These are phyloP conservation scores for Yamadazyma spencermartinsiae DNA, from an alignment of 1,139 yeast genomes.

Conservation along the genomic window DNA sequence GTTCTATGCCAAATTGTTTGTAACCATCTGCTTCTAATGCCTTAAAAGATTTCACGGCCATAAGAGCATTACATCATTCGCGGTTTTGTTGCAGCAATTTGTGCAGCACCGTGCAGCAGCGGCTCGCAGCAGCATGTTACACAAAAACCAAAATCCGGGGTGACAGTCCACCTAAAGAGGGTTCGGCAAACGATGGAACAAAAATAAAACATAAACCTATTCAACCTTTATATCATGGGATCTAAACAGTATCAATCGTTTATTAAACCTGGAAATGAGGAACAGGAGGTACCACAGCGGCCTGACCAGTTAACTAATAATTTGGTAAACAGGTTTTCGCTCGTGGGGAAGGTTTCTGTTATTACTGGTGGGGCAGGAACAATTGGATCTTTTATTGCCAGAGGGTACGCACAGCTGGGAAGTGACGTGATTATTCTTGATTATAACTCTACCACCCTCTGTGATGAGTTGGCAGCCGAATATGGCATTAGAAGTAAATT, in stretches of 20 bases:
- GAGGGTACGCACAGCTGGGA: conserved; percentile 80
- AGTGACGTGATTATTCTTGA: conserved; percentile 64
- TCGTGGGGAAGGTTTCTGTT: conserved; percentile 74
- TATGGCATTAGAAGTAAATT: conserved; percentile 60
- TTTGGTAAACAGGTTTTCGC: conserved; percentile 48
- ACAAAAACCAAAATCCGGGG: no score
- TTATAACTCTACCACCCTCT: conserved; percentile 31
- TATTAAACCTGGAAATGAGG: conserved; percentile 16
- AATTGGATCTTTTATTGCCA: conserved; percentile 77
- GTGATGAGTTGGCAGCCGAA: conserved; percentile 49
- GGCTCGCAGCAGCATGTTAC: no score
- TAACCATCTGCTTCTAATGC: no score
- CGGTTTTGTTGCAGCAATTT: no score
- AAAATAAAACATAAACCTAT: no score
- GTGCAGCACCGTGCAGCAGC: no score
- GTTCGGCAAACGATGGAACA: no score
- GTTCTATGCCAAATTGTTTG: no score
- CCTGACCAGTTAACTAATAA: conserved; percentile 20
- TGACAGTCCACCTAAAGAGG: no score
- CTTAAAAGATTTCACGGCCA: no score
- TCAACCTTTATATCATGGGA: no score
- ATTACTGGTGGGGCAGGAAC: conserved; percentile 81
- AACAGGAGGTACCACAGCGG: conserved; percentile 21
- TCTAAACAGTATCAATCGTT: conserved; percentile 10
- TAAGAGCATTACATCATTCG: no score